Conservation (phyloP, 345 rosid genomes). For the Linum lewisii region DNA sequence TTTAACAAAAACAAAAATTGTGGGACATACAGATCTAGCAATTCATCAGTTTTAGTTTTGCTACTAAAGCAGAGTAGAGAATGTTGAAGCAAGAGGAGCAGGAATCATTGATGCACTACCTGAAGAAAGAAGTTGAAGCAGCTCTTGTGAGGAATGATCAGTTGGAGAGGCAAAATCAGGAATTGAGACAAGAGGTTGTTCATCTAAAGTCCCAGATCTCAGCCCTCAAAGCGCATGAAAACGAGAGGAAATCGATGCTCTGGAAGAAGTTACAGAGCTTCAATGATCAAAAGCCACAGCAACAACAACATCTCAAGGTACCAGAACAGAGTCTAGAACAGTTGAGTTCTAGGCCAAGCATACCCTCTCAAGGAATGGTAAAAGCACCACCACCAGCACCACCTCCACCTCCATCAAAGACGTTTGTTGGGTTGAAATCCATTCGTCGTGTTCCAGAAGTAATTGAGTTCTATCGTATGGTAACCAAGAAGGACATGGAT, state of each 20-base stretch:
- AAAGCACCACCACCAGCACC: slow-evolving; percentile 47
- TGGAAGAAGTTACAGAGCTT: slow-evolving; percentile 86
- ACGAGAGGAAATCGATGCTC: slow-evolving; percentile 71
- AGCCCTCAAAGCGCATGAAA: slow-evolving; percentile 71
- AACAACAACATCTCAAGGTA: slow-evolving; percentile 17
- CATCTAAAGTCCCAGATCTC: slow-evolving; percentile 60
- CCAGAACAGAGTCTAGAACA: slow-evolving; percentile 24
- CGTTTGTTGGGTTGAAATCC: slow-evolving; percentile 35
- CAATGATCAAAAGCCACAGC: slow-evolving; percentile 36
- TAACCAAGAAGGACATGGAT: slow-evolving; percentile 57
- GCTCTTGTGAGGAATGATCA: slow-evolving; percentile 37
- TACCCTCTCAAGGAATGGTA: slow-evolving; percentile 9
- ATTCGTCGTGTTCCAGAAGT: slow-evolving; percentile 79
- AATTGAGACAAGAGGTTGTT: slow-evolving; percentile 52
- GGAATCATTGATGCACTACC: slow-evolving; percentile 38
- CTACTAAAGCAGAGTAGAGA: slow-evolving; percentile 12
- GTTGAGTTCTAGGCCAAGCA: slow-evolving; percentile 9
- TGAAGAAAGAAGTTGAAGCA: slow-evolving; percentile 61
- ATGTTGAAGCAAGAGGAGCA: slow-evolving; percentile 45
- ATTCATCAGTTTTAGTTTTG: neutral
- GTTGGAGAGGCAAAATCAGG: slow-evolving; percentile 71
- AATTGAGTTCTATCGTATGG: slow-evolving; percentile 67
- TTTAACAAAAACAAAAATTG: slow-evolving; percentile 9
- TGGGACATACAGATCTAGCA: slow-evolving; percentile 10
- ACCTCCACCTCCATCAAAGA: slow-evolving; percentile 62